Base-by-base conservation (phyloP, 805 yeast species). In the Monosporozyma yasuniensis region DNA sequence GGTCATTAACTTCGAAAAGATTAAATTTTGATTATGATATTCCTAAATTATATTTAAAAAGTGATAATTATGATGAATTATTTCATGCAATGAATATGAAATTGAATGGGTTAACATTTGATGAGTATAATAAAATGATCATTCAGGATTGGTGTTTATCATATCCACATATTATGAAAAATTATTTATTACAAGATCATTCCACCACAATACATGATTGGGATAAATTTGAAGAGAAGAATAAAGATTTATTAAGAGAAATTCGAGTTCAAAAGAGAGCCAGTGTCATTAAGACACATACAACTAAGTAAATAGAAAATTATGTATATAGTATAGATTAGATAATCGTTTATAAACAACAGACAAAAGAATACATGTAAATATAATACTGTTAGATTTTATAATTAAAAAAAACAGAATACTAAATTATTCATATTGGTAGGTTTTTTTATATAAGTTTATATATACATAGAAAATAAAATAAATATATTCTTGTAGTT, bases 131-230 rank as follows among this genome's bases (percentile, higher is more conserved):
- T 10, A 46, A 47, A 18, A 41, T 53, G 12, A 18, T 35, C 12
- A 18, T 35, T 18, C 8, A 35, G 6, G 39, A 35, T 8, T 35
- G 39, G 39, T n/a, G 9, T 16, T 16, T 2, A 3, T 4, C 16
- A 16, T 68, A 68, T 53, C 69, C 69, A 23, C 61, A 61, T 50
- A 57, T 63, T 14, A 68, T 70, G 69, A 64, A 61, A 35, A 54
- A 52, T 47, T 58, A 59, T 48, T 47, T 63, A 48, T 54, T 63
- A 64, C 51, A 52, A 28, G 56, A 35, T 7, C 39, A 62, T 10
- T 51, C 65, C 49, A 49, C 44, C 16, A 41, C 49, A 16, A 54
- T 62, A n/a, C 47, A 47, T 3, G 50, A 50, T 18, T 64, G 68
- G 69, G 54, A 52, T 3, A 23, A 39, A 21, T 47, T 59, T 12